A percentile compares a stretch with the other conserved stretches of the same genome.
phyloP scores from a whole-genome alignment of 2,329 filamentous ascomycete genomes.

The Phialophora chinensis region DNA sequence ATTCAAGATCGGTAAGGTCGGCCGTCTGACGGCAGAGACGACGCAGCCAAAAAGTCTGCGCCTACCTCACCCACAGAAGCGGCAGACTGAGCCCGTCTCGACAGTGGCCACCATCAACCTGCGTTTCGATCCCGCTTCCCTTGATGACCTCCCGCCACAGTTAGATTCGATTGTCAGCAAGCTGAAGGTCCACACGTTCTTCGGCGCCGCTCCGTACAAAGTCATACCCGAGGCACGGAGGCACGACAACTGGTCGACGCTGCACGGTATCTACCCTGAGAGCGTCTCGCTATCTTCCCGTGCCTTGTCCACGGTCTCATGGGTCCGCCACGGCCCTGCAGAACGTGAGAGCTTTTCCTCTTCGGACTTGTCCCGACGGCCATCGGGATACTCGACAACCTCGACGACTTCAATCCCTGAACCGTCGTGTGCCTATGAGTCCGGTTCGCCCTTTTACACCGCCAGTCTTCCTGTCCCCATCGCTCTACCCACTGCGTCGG shows the following conservation, averaged over 20 bases:
- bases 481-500: conserved; percentile 55
- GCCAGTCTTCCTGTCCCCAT: conserved; percentile 68
- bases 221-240: conserved; percentile 55
- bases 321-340: conserved; percentile 56
- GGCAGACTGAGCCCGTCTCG: conserved; percentile 51
- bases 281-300: conserved; percentile 60
- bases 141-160: conserved; percentile 57
- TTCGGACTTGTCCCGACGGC: conserved; percentile 43
- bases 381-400: conserved; percentile 38
- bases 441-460: conserved; percentile 62
- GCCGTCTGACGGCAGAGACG: conserved; percentile 63
- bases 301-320: conserved; percentile 63
- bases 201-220: conserved; percentile 57
- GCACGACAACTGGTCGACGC: conserved; percentile 49
- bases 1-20: conserved; percentile 62
- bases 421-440: conserved; percentile 45
- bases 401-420: conserved; percentile 38
- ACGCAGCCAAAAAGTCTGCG: conserved; percentile 64
- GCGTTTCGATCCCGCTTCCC: conserved; percentile 65
- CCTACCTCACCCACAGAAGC: conserved; percentile 51
- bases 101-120: conserved; percentile 63
- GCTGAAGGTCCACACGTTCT: conserved; percentile 65
- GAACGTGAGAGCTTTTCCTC: conserved; percentile 50
- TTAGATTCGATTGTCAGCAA: conserved; percentile 60
- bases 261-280: conserved; percentile 61